Percentiles rank a stretch among this genome's conserved stretches.
Evolutionary conservation across 1,284 basidiomycete genomes (phyloP).

Genomic region (Pyrrhoderma noxium): DNA sequence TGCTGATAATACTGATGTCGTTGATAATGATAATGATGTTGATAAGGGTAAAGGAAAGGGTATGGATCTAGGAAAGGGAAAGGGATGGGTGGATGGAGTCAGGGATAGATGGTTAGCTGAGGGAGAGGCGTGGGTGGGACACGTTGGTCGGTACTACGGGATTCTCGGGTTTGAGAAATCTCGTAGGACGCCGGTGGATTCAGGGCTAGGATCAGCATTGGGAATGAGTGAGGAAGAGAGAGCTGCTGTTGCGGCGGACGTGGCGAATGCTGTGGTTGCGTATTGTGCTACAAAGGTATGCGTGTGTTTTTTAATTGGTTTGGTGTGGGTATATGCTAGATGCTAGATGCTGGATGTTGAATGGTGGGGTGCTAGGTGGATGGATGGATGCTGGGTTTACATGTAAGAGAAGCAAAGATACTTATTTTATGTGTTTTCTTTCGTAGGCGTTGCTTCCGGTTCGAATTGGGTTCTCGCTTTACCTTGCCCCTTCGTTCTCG

Average conservation of each 20-base stretch:
- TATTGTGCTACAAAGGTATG: slow-evolving; percentile 79
- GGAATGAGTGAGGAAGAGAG: slow-evolving; percentile 3
- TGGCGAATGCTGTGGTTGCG: slow-evolving; percentile 74
- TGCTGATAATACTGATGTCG: too few species aligned
- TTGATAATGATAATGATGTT: too few species aligned
- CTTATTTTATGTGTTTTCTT: slow-evolving; percentile 4
- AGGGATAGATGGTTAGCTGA: slow-evolving; percentile 62
- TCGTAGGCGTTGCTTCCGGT: slow-evolving; percentile 68
- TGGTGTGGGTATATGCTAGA: too few species aligned
- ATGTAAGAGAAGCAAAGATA: too few species aligned
- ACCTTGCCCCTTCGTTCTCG: slow-evolving; percentile 71
- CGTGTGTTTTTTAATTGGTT: too few species aligned
- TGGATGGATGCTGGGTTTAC: too few species aligned
- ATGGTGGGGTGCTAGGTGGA: neutral
- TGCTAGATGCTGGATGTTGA: too few species aligned
- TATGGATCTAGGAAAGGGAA: slow-evolving; percentile 13
- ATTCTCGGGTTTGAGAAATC: slow-evolving; percentile 72
- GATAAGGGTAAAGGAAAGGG: too few species aligned
- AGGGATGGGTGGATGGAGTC: slow-evolving; percentile 33
- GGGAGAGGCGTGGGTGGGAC: slow-evolving; percentile 63
- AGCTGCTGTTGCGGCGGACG: slow-evolving; percentile 50
- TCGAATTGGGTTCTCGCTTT: slow-evolving; percentile 69
- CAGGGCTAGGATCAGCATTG: slow-evolving; percentile 18
- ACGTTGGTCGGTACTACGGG: slow-evolving; percentile 74
- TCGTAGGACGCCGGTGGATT: slow-evolving; percentile 21